These are phyloP conservation scores for Chloropicon primus DNA, from an alignment of 139 green algal genomes.

Conservation along the genomic window DNA sequence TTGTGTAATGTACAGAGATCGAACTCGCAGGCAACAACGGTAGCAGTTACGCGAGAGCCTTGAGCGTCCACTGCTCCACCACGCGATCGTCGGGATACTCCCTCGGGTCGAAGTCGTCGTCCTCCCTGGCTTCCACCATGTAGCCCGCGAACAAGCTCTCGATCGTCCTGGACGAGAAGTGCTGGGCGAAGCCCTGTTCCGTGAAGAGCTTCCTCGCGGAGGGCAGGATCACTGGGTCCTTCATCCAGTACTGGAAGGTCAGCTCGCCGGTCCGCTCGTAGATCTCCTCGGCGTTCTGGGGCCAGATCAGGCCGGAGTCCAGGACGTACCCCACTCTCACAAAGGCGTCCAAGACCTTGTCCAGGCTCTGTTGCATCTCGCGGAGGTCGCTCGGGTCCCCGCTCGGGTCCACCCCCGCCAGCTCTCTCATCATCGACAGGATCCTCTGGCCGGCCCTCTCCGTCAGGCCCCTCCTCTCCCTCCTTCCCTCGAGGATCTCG, in stretches of 20 bases:
- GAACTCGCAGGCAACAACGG: too few relatives aligned
- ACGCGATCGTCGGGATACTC: background rate
- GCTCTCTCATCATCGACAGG: background rate
- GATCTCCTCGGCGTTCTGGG: background rate
- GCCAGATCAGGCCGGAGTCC: background rate
- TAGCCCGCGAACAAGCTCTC: background rate
- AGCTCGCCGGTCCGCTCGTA: background rate
- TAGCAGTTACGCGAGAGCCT: too few relatives aligned
- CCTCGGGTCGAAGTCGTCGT: background rate
- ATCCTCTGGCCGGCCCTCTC: background rate
- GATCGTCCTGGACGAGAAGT: background rate
- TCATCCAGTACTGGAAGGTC: background rate
- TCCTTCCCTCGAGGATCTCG: background rate
- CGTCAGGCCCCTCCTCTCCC: background rate
- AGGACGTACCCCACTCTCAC: background rate
- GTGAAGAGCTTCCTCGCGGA: background rate
- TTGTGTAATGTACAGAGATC: background rate
- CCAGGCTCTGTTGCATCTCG: background rate
- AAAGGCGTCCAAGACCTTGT: background rate
- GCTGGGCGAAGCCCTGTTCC: background rate
- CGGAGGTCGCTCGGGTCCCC: background rate
- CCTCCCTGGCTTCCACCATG: background rate
- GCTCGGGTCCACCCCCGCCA: background rate
- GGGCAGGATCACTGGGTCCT: background rate
- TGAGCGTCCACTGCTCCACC: background rate